A percentile compares a stretch with the other conserved stretches of the same genome.
Evolutionary conservation across 176 grass and related monocot genomes (phyloP).

Genomic region (Dactylis glomerata): DNA sequence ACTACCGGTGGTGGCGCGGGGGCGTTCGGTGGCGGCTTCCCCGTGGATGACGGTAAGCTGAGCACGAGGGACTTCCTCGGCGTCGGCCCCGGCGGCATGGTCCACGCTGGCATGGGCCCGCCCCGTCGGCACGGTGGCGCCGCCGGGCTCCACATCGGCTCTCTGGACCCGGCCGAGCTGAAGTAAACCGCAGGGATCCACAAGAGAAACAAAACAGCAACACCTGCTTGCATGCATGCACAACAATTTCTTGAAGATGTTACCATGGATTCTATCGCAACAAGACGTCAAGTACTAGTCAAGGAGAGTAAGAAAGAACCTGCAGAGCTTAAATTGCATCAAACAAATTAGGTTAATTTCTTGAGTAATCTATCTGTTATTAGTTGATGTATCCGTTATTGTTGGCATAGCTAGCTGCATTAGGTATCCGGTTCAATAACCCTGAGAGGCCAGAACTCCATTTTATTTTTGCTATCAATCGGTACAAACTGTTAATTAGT

Average conservation of each 20-base stretch:
- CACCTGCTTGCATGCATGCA: neutral
- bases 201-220: neutral
- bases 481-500: neutral
- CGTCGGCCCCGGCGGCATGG: conserved; percentile 48
- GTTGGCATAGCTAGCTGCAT: neutral
- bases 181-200: conserved; percentile 30
- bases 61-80: conserved; percentile 96
- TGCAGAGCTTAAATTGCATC: neutral
- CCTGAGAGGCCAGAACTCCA: neutral
- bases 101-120: conserved; percentile 41
- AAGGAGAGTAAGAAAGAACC: neutral
- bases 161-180: conserved; percentile 67
- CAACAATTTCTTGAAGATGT: neutral
- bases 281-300: neutral
- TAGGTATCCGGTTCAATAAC: neutral
- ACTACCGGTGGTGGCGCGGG: neutral
- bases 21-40: conserved; percentile 28
- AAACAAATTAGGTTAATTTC: neutral
- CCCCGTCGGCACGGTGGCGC: conserved; percentile 7
- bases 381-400: neutral
- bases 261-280: neutral
- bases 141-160: conserved; percentile 49
- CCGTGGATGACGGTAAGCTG: conserved; percentile 52
- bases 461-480: neutral
- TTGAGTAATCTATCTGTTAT: neutral